phyloP scores from a whole-genome alignment of 2,329 filamentous ascomycete genomes.

The Hymenoscyphus repandus region DNA sequence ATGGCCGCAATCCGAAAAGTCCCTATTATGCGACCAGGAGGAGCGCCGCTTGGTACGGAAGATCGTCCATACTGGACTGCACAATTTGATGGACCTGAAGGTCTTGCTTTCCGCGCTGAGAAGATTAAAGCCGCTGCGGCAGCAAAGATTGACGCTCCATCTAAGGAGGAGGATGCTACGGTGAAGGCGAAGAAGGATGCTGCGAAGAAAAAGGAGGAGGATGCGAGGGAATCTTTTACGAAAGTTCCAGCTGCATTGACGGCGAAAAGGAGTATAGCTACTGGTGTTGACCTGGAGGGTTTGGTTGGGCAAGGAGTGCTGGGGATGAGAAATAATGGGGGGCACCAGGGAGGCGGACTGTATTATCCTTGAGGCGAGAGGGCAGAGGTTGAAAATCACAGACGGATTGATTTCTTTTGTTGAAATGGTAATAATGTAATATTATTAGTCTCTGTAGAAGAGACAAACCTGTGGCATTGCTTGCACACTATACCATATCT shows the following conservation, averaged over 20 bases:
- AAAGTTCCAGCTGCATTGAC: neutral
- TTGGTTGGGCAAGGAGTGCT: neutral
- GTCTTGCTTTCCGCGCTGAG: neutral
- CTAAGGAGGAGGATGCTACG: neutral
- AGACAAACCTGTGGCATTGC: too few species aligned
- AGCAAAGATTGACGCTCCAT: neutral
- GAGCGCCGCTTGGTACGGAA: constrained; percentile 52
- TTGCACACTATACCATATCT: too few species aligned
- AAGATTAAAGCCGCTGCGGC: neutral
- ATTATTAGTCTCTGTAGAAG: too few species aligned
- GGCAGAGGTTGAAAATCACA: too few species aligned
- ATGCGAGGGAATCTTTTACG: neutral
- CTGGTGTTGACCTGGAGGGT: constrained; percentile 1
- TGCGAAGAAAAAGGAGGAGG: neutral
- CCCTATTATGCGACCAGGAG: constrained; percentile 74
- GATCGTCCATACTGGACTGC: neutral
- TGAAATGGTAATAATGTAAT: too few species aligned
- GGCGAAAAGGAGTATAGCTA: neutral
- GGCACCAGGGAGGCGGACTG: neutral
- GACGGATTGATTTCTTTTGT: neutral
- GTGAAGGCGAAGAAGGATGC: neutral
- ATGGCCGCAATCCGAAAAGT: constrained; percentile 76
- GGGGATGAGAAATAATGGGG: constrained; percentile 1
- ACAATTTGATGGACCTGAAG: neutral
- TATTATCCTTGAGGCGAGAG: neutral